These are phyloP conservation scores for Ustilago esculenta DNA, from an alignment of 1,284 basidiomycete species.

Conservation along the genomic window DNA sequence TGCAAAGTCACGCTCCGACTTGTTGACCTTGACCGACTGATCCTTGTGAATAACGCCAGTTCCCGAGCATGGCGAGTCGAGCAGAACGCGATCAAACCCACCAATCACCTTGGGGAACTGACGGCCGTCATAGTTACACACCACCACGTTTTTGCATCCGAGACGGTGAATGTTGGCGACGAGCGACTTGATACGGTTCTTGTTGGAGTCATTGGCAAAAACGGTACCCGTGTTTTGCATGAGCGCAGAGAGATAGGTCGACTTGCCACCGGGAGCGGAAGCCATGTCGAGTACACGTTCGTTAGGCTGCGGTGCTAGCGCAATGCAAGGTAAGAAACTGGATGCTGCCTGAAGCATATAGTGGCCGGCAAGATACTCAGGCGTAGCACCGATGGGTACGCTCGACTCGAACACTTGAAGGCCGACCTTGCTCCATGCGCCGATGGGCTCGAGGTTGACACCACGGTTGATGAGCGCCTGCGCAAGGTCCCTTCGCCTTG, in stretches of 20 bases:
- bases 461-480: constrained; percentile 95
- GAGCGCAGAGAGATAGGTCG: constrained; percentile 75
- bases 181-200: constrained; percentile 92
- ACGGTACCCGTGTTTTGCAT: constrained; percentile 97
- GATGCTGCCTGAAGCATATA: constrained; percentile 99
- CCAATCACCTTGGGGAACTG: constrained; percentile 99
- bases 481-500: constrained; percentile 90
- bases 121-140: constrained; percentile 96
- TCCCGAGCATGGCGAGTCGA: constrained; percentile 97
- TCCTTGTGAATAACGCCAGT: constrained; percentile 99
- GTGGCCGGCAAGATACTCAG: constrained; percentile 97
- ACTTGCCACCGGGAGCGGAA: constrained; percentile 96
- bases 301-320: constrained; percentile 88
- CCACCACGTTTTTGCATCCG: constrained; percentile 97
- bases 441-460: constrained; percentile 90
- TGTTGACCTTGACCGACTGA: constrained; percentile 96
- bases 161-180: constrained; percentile 96
- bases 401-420: constrained; percentile 96
- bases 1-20: constrained; percentile 90
- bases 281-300: constrained; percentile 99
- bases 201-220: constrained; percentile 98
- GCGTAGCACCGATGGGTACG: constrained; percentile 92
- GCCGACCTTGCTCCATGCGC: constrained; percentile 98
- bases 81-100: constrained; percentile 93
- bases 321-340: constrained; percentile 98